A percentile compares a stretch with the other conserved stretches of the same genome.
These are phyloP conservation scores for Ophiostoma quercus DNA, from an alignment of 2,329 filamentous ascomycete genomes.

Conservation along the genomic window DNA sequence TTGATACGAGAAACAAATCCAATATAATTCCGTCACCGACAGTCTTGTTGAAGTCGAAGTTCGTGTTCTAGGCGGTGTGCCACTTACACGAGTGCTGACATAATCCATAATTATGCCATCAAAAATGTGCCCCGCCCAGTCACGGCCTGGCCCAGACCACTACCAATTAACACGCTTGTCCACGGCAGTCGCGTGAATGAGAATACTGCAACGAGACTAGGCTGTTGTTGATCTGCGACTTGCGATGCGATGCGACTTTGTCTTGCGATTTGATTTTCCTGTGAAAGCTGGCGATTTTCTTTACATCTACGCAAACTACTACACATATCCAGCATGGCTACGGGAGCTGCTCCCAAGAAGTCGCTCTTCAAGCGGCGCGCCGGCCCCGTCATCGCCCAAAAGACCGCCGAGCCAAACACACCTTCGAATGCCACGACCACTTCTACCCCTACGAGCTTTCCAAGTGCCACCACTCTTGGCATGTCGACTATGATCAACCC, in stretches of 20 bases:
- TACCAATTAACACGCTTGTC: constrained; percentile 3
- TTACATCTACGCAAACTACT: not conserved
- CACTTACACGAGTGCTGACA: not conserved
- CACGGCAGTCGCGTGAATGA: not conserved
- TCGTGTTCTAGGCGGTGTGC: not conserved
- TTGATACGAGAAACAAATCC: not conserved
- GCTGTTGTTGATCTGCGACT: not conserved
- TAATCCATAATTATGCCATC: not conserved
- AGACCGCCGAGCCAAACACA: not conserved
- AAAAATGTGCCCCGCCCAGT: not conserved
- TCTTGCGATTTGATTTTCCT: not conserved
- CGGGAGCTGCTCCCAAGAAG: constrained; percentile 1
- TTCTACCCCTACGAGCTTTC: not conserved
- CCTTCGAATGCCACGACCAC: not conserved
- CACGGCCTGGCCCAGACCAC: not conserved
- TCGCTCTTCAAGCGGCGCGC: constrained; percentile 11
- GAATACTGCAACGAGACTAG: not conserved
- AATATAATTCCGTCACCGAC: not conserved
- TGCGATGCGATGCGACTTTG: not conserved
- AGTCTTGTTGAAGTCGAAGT: not conserved
- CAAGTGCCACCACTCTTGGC: not conserved
- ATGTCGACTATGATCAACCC: not conserved
- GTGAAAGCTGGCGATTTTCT: not conserved
- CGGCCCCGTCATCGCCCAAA: not conserved
- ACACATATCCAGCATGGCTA: not conserved